phyloP scores from a whole-genome alignment of 2,329 filamentous ascomycete species.

The Fusarium sarcochroum region DNA sequence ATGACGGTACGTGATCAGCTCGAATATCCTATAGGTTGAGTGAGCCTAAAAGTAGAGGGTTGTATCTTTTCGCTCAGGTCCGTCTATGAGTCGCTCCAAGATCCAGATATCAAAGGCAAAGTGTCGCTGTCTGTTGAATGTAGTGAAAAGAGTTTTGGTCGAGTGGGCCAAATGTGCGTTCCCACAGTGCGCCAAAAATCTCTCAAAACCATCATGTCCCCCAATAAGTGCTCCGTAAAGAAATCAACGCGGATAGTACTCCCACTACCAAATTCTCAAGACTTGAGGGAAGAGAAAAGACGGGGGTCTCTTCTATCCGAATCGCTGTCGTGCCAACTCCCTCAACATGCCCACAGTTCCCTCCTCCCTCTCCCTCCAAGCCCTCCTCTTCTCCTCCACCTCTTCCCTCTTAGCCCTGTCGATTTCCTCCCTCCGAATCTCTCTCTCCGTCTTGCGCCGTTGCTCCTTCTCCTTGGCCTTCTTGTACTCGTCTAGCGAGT shows the following conservation, averaged over 20 bases:
- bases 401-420: conserved; percentile 81
- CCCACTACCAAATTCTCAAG: neutral
- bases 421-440: conserved; percentile 86
- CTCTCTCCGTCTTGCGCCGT: conserved; percentile 84
- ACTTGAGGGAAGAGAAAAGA: neutral
- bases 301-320: conserved; percentile 64
- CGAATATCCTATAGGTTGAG: neutral
- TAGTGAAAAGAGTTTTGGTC: conserved; percentile 49
- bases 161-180: conserved; percentile 47
- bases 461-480: conserved; percentile 74
- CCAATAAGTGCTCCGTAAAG: neutral
- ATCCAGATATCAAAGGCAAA: neutral
- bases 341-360: conserved; percentile 86
- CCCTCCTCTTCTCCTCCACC: conserved; percentile 80
- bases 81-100: conserved; percentile 1
- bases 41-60: neutral
- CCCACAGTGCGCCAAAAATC: conserved; percentile 47
- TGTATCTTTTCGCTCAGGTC: neutral
- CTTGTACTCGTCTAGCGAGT: conserved; percentile 77
- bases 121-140: conserved; percentile 30
- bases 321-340: conserved; percentile 83
- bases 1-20: neutral
- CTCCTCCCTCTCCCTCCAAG: conserved; percentile 82
- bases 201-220: neutral
- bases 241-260: neutral